Evolutionary conservation across 2,329 filamentous ascomycete species (phyloP), one percentile per base, ranked within the genome.

Genomic region (Aspergillus texensis): DNA sequence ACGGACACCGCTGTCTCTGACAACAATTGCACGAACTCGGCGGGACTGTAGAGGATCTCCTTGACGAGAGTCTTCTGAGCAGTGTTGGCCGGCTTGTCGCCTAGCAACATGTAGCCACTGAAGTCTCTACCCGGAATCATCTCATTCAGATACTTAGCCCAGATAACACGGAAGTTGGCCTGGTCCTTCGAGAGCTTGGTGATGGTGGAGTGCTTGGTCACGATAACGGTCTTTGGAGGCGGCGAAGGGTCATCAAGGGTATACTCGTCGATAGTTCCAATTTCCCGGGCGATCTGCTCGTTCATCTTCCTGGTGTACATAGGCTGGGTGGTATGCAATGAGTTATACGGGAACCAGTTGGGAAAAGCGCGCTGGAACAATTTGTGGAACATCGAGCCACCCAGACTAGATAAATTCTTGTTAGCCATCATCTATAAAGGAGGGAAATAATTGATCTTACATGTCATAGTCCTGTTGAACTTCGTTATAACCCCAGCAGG

Each of bases 401-500:
- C 70, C 28, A 72, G 63, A 21, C 68, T 64, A 30, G 16, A 19
- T 52, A 62, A 14, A 6, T 6, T 1, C 6, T 8, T 39, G 45
- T 59, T 14, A 59, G 57, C 14, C 4, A 39, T 10, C 3, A 12
- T 36, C 1, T 6, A 21, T 41, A 11, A 14, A 10, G 10, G 3
- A 28, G 32, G 26, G 4, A 11, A 10, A 6, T 6, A 12, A 50
- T 2, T n/a, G 39, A 26, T 34, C 64, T 57, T 61, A 68, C 63
- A 62, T 66, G 21, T 66, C 59, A 46, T 66, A 67, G 62, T 79
- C 74, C 6, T 73, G 68, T 9, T 74, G 70, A 55, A 77, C 74
- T 61, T 79, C 74, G 6, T 70, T 70, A 66, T 75, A 78, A 8
- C 79, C 79, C 78, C 79, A 81, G 58, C 73, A 77, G 43, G 79